phyloP scores from a whole-genome alignment of 2,329 filamentous ascomycete genomes.

The Ascochyta rabiei region DNA sequence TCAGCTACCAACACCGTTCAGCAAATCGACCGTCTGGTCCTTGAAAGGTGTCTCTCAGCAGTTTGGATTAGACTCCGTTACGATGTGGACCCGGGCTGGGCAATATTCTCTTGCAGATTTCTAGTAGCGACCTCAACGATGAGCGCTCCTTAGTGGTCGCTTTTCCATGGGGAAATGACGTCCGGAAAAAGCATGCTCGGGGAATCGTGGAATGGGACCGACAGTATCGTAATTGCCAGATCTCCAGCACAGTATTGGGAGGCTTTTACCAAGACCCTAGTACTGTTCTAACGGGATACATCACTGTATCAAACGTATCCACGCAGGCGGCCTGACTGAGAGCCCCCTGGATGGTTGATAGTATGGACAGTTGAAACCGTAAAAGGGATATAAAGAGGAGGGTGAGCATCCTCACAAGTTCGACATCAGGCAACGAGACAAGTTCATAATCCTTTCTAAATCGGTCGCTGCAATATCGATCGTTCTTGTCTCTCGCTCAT shows the following conservation, averaged over 20 bases:
- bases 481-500: constrained; percentile 6
- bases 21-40: neutral
- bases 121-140: neutral
- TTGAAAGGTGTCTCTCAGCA: neutral
- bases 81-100: neutral
- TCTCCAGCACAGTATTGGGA: neutral
- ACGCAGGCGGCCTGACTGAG: neutral
- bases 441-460: neutral
- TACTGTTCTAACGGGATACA: neutral
- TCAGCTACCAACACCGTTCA: neutral
- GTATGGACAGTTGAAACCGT: neutral
- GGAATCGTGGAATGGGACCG: neutral
- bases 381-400: constrained; percentile 10
- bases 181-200: neutral
- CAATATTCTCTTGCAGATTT: constrained; percentile 12
- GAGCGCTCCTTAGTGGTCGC: neutral
- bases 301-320: constrained; percentile 2
- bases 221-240: neutral
- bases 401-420: neutral
- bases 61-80: constrained; percentile 2
- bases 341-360: neutral
- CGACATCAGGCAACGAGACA: constrained; percentile 6
- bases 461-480: constrained; percentile 2
- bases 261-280: neutral
- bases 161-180: neutral